Evolutionary conservation across 2,329 filamentous ascomycete species (phyloP), one percentile per base, ranked within the genome.

Genomic region (Arthrobotrys megalospora): DNA sequence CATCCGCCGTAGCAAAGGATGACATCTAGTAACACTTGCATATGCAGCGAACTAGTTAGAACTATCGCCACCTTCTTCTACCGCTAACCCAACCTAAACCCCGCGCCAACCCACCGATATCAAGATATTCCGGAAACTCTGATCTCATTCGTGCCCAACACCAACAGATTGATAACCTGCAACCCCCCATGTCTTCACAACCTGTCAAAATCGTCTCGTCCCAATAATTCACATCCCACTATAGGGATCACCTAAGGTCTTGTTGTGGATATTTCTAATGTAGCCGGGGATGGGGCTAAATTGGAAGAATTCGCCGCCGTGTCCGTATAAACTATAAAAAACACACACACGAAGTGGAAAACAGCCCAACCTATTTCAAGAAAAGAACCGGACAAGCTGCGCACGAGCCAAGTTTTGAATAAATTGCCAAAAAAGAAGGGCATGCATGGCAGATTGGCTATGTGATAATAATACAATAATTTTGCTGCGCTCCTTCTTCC

Each of bases 321-420:
- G 45, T 58, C 45, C 41, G 45, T 48, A 62, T 62, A 67, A 67
- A 53, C 52, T 60, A 67, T 36, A 45, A 41, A 47, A 48, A 60
- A 60, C 24, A 52, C 48, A 52, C 48, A 52, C 21, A 52, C 8
- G 28, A 14, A 52, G 32, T 1, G 7, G 14, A 60, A 60, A 60
- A 60, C 34, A 32, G n/a, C 32, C 53, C 53, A 32, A 60, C 55
- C 55, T 60, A 60, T 60, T 60, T 60, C 55, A 60, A 60, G 55
- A 24, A 60, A 60, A 60, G 55, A 34, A 50, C 19, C 28, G 55
- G 38, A 68, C 75, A 78, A 67, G 75, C 75, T 72, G 53, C 75
- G 75, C 75, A 78, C 75, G 75, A 78, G 75, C 75, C 75, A 78
- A 78, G 75, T 78, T 78, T 78, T 68, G 71, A 67, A 64, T 78